Evolutionary conservation across 139 green algal genomes (phyloP), one percentile per base, ranked within the genome.

Genomic region (Micromonas commoda): DNA sequence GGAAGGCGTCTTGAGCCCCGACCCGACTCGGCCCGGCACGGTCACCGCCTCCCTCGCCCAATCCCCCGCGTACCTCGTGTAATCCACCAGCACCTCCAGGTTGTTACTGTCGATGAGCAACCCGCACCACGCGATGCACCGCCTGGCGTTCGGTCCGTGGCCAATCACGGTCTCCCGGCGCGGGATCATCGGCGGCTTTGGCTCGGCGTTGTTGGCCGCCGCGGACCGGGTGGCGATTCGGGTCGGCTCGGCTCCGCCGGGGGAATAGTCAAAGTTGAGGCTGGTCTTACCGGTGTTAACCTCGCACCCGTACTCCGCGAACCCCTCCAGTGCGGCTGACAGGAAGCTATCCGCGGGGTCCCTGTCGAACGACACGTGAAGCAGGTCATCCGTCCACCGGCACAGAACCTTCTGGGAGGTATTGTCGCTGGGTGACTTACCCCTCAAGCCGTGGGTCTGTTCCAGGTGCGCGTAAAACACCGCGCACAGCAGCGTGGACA

Each of bases 381-480:
- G 68, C 29, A 75, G 29, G 34, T 75, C 68, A 24, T 75, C 68
- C 68, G 33, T 75, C 68, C 68, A 75, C 2, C 68, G 68, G 33
- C 64, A 71, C 16, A 75, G n/a, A 33, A 39, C 31, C 9, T 57
- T 57, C 45, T 9, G 9, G 45, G 9, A 9, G 45, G 9, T 57
- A 23, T 16, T 16, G 45, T 23, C 45, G 45, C 31, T 26, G 2
- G 21, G 20, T 37, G 39, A 81, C 80, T 81, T 61, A 78, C 35
- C 23, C 83, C 28, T 26, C 21, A 70, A 23, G n/a, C 28, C 28
- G 28, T 70, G 37, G 31, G 63, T 70, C 9, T 29, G 35, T 86
- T 97, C 93, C 65, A 97, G 32, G 66, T 93, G 77, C 1, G 83
- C 93, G 52, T 97, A 91, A 88, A 95, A 97, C 28, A 97, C 72